These are phyloP conservation scores for Dalbergia cultrata DNA, from an alignment of 306 rosid genomes.

Conservation along the genomic window DNA sequence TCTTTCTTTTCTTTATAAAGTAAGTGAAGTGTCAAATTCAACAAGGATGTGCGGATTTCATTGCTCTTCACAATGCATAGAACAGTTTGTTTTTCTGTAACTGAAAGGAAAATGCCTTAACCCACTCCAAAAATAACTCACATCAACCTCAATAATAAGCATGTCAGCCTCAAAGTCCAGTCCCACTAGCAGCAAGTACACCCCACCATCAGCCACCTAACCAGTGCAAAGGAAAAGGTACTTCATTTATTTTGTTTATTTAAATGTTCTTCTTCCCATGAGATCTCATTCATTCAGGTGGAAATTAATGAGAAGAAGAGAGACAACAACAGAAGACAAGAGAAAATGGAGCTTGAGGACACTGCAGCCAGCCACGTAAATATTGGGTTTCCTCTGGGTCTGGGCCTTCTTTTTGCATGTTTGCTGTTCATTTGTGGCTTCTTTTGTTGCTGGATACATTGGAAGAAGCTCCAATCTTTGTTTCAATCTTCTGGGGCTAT, in stretches of 20 bases:
- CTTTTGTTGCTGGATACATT: constrained; percentile 71
- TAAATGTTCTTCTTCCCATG: constrained; percentile 25
- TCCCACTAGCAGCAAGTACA: constrained; percentile 36
- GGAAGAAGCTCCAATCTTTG: constrained; percentile 58
- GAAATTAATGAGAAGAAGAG: background rate
- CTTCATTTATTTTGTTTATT: constrained; percentile 19
- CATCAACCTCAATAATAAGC: constrained; percentile 11
- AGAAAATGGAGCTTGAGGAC: constrained; percentile 54
- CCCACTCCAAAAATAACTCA: constrained; percentile 14
- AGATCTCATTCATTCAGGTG: constrained; percentile 37
- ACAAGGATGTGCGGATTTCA: background rate
- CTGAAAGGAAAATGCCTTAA: constrained; percentile 19
- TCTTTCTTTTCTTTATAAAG: background rate
- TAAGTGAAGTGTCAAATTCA: background rate
- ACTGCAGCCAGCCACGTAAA: constrained; percentile 47
- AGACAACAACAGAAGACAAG: background rate
- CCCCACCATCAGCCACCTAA: constrained; percentile 49
- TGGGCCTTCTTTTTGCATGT: constrained; percentile 61
- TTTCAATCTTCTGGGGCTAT: constrained; percentile 27
- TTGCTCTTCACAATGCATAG: background rate
- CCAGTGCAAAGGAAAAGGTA: constrained; percentile 10
- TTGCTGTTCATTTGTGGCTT: constrained; percentile 53
- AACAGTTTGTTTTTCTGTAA: constrained; percentile 33
- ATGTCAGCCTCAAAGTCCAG: constrained; percentile 16
- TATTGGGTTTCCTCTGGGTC: constrained; percentile 67